Base-by-base conservation (phyloP, 495 filamentous ascomycete genomes). In the Pyronema omphalodes region DNA sequence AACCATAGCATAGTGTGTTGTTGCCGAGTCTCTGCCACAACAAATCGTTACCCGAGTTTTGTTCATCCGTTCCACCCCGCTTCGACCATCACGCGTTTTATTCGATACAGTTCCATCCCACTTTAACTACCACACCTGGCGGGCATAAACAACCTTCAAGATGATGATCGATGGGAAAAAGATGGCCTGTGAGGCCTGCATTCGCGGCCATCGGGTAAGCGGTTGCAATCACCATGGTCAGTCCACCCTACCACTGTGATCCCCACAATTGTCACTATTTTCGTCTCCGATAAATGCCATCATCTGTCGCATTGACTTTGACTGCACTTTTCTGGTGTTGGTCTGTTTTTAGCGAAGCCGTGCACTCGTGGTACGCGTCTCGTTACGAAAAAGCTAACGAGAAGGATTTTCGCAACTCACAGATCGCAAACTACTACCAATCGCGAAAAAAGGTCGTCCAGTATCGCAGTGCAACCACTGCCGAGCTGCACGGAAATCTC, bases 401-500 rank as follows among this genome's bases (percentile, higher is more conserved):
- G 56, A 57, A 59, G 58, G 29, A 11, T 54, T 48, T 19, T 40
- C 44, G 40, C 17, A 37, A 34, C 17, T n/a, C 55, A 57, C 66
- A 95, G 91, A 95, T 69, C 85, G 91, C 61, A 84, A 83, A 58
- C 79, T 99, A 57, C 81, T 82, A 67, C 91, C 91, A 68, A 94
- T 96, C 75, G 91, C 91, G 72, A 94, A 94, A 71, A 96, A 99
- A 64, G 91, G 91, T 69, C 84, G 91, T 61, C 91, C 91, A 60
- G 89, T 96, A 63, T 93, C 89, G 68, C 91, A 99, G 83, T 99
- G 91, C 69, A 76, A 84, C 63, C 91, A 96, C 73, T 99, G 91
- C 70, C 88, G 91, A 70, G 78, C 82, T 59, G 84, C 93, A 73
- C 88, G 91, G 77, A 96, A 96, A 76, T 91, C 88, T 68, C 86